Conservation (phyloP, 768 basidiomycete species). For the Rhodotorula kratochvilovae region DNA sequence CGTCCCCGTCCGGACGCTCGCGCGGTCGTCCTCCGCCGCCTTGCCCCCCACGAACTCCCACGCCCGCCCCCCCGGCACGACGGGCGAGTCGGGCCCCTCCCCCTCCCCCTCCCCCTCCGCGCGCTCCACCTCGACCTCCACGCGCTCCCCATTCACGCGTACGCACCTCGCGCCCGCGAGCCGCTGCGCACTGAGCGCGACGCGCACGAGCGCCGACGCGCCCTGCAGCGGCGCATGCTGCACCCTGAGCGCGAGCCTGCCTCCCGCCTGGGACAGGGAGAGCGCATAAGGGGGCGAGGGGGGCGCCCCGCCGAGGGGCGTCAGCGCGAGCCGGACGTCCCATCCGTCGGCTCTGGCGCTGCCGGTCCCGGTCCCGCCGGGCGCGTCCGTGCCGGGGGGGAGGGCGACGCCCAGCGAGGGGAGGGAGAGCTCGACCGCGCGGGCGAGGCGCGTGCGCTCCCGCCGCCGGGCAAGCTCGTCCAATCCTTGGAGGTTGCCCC, state of each 20-base stretch:
- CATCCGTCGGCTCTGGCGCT: conserved; percentile 11
- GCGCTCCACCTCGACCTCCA: conserved; percentile 57
- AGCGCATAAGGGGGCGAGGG: conserved; percentile 23
- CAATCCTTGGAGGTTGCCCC: conserved; percentile 11
- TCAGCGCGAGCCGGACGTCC: conserved; percentile 24
- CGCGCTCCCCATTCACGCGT: conserved; percentile 78
- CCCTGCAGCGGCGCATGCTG: conserved; percentile 67
- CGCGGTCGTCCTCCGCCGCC: background rate
- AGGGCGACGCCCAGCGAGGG: conserved; percentile 86
- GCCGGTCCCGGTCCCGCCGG: background rate
- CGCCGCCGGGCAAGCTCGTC: conserved; percentile 31
- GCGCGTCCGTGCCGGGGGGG: conserved; percentile 64
- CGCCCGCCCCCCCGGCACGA: background rate
- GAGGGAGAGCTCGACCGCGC: conserved; percentile 53
- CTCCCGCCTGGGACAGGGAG: background rate
- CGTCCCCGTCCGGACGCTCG: background rate
- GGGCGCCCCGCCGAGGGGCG: conserved; percentile 10
- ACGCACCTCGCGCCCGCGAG: conserved; percentile 69
- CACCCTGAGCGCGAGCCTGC: conserved; percentile 58
- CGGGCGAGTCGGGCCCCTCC: no score
- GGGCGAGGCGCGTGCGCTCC: conserved; percentile 61
- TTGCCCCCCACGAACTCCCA: background rate
- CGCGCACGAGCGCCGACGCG: conserved; percentile 73
- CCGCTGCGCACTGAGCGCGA: conserved; percentile 71
- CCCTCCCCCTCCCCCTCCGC: background rate